Evolutionary conservation across 2,329 filamentous ascomycete genomes (phyloP).

Genomic region (Arthrinium phaeospermum): DNA sequence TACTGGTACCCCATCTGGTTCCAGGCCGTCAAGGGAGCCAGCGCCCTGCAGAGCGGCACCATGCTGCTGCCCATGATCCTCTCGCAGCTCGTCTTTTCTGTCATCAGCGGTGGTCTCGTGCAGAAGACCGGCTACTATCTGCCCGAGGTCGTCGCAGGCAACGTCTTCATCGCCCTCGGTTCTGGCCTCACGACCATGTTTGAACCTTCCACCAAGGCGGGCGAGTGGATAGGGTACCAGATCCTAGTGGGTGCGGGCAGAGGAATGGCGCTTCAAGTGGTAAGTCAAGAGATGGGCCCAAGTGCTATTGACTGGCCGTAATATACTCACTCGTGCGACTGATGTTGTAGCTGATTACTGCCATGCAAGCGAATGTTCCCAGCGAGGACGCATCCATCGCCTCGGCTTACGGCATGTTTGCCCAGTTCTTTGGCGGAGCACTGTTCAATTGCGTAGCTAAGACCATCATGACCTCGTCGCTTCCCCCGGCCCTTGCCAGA

Average conservation of each 20-base stretch:
- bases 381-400: slow-evolving; percentile 32
- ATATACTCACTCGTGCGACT: slow-evolving; percentile 30
- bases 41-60: slow-evolving; percentile 58
- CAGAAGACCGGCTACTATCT: slow-evolving; percentile 50
- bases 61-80: slow-evolving; percentile 60
- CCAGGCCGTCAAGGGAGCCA: slow-evolving; percentile 58
- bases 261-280: slow-evolving; percentile 28
- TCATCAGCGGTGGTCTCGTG: slow-evolving; percentile 47
- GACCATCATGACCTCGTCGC: slow-evolving; percentile 56
- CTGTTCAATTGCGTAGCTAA: slow-evolving; percentile 56
- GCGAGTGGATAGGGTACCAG: slow-evolving; percentile 43
- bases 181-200: slow-evolving; percentile 62
- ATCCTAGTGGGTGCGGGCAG: slow-evolving; percentile 36
- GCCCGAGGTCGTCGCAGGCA: slow-evolving; percentile 47
- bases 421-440: slow-evolving; percentile 57
- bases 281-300: not conserved
- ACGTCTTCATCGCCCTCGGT: slow-evolving; percentile 49
- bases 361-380: slow-evolving; percentile 35
- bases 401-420: slow-evolving; percentile 51
- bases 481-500: slow-evolving; percentile 47
- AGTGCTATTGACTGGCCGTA: no score
- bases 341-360: slow-evolving; percentile 34
- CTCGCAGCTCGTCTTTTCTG: slow-evolving; percentile 53
- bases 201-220: slow-evolving; percentile 47
- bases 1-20: slow-evolving; percentile 53